Percentiles rank a stretch among this genome's conserved stretches.
phyloP scores from a whole-genome alignment of 768 basidiomycete genomes.

The Suillus brevipes region DNA sequence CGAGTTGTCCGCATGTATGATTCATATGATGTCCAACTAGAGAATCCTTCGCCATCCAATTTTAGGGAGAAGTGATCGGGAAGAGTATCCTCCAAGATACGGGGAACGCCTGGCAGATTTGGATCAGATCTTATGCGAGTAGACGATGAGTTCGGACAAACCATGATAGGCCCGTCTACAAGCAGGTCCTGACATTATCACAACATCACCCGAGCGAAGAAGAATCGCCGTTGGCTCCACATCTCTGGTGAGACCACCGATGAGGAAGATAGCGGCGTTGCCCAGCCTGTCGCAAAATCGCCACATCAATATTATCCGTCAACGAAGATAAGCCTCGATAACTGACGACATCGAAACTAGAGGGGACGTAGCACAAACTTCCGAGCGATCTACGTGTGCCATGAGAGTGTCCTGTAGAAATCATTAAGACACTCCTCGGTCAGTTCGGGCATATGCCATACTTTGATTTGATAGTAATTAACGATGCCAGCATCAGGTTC shows the following conservation, averaged over 20 bases:
- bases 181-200: conserved; percentile 89
- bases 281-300: conserved; percentile 60
- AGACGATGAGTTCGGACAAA: conserved; percentile 32
- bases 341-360: conserved; percentile 91
- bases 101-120: conserved; percentile 65
- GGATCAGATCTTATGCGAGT: neutral
- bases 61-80: conserved; percentile 55
- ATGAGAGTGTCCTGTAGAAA: conserved; percentile 80
- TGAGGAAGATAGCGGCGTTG: conserved; percentile 85
- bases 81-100: conserved; percentile 80
- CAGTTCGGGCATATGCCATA: conserved; percentile 17
- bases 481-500: conserved; percentile 97
- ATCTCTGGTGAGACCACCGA: conserved; percentile 82
- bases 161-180: conserved; percentile 93
- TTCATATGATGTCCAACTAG: conserved; percentile 61
- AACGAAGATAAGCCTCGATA: neutral
- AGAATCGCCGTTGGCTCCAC: conserved; percentile 76
- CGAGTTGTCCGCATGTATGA: conserved; percentile 67
- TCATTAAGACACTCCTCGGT: neutral
- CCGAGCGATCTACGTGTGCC: conserved; percentile 97
- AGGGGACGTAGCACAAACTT: conserved; percentile 89
- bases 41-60: conserved; percentile 22
- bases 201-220: conserved; percentile 85
- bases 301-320: neutral
- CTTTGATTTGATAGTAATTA: conserved; percentile 89